Evolutionary conservation across 2,329 filamentous ascomycete genomes (phyloP), one percentile per base, ranked within the genome.

Genomic region (Cercospora canescens): DNA sequence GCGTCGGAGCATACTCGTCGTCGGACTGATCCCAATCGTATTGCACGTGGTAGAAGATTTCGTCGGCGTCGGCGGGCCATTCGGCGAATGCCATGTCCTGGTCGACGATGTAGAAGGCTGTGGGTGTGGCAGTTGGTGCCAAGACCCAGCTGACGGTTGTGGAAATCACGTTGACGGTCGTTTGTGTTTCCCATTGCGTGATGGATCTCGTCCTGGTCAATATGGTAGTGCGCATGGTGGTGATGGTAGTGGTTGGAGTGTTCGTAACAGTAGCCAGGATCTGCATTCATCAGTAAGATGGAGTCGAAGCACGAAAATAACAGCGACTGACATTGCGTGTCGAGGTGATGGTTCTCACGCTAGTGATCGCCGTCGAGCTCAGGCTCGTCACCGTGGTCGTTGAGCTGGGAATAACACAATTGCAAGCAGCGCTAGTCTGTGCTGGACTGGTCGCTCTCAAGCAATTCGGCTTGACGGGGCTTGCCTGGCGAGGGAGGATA

Each of bases 81-180:
- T 60, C 58, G 1, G 58, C 58, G 30, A 60, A 52, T 35, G 58
- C 58, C 58, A 60, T 60, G 41, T 60, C 58, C 3, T n/a, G 11
- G 58, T 60, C 58, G 30, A 60, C 58, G 18, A 52, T 60, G 58
- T 60, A 60, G 28, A 60, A 60, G 8, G 58, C 58, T 14, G 28
- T 48, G 28, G 58, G 58, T 12, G 58, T 60, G 9, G 58, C 39
- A 32, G 58, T 41, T 34, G 52, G 39, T 4, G 24, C 16, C 30
- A 60, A 2, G 41, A 24, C n/a, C 21, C 58, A 24, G 30, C 34
- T 18, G 58, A 50, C 14, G 41, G n/a, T n/a, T n/a, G n/a, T n/a
- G n/a, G n/a, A n/a, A n/a, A n/a, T n/a, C n/a, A n/a, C n/a, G n/a
- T n/a, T n/a, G n/a, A n/a, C 30, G 2, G 41, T 34, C 21, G 16